Evolutionary conservation across 768 basidiomycete species (phyloP).

Genomic region (Cystobasidium onofrii): DNA sequence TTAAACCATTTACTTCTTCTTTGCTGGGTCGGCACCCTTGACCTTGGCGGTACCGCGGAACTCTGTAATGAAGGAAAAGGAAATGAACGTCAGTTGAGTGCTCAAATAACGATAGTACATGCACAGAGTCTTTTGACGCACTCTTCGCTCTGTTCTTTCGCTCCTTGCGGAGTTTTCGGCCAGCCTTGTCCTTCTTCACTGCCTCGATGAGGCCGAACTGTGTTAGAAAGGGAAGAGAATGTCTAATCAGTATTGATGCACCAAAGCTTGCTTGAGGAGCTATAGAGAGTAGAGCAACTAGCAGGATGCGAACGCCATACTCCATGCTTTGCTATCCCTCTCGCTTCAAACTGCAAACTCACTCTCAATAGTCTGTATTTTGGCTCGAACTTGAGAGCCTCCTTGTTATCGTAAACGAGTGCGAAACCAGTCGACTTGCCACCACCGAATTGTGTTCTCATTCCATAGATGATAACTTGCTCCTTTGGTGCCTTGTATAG

Average conservation of each 20-base stretch:
- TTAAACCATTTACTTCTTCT: constrained; percentile 52
- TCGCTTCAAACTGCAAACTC: too few relatives aligned
- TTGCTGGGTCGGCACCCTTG: constrained; percentile 61
- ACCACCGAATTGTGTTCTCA: constrained; percentile 95
- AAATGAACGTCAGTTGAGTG: not conserved
- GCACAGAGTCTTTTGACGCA: constrained; percentile 41
- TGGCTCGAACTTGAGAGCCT: constrained; percentile 90
- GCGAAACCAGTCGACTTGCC: constrained; percentile 95
- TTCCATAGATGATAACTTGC: constrained; percentile 87
- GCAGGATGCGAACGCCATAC: too few relatives aligned
- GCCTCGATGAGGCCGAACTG: constrained; percentile 48
- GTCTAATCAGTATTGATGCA: not conserved
- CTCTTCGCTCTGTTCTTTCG: constrained; percentile 99
- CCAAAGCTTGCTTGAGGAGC: not conserved
- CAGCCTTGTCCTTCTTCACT: constrained; percentile 76
- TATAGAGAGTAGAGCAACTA: too few relatives aligned
- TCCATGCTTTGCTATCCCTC: too few relatives aligned
- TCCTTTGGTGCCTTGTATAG: constrained; percentile 88
- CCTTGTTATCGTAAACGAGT: constrained; percentile 93
- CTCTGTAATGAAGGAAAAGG: constrained; percentile 49
- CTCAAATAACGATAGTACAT: too few relatives aligned
- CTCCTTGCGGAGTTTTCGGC: constrained; percentile 97
- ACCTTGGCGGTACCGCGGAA: constrained; percentile 88
- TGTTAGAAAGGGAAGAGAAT: not conserved
- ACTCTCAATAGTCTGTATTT: constrained; percentile 89